Evolutionary conservation across 2,329 filamentous ascomycete genomes (phyloP), one percentile per base, ranked within the genome.

Genomic region (Claviceps maximensis): DNA sequence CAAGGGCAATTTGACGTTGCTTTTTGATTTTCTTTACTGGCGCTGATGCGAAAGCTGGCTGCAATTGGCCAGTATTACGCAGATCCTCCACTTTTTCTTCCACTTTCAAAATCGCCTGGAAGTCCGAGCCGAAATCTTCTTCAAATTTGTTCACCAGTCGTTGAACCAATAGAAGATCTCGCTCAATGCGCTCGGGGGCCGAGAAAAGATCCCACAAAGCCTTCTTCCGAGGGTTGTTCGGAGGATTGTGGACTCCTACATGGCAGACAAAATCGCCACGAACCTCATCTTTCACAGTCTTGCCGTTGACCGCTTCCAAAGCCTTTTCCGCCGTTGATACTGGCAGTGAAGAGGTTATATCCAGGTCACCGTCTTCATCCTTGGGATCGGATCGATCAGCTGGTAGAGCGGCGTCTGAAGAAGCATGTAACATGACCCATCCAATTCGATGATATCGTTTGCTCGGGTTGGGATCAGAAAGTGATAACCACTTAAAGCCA

Each of bases 361-460:
- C 74, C 59, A 74, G 67, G 47, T 80, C 79, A 15, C 77, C 76
- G 53, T 83, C 78, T 46, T 86, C 84, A 49, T 89, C 85, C 58
- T 86, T 82, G 13, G 79, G 78, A 59, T 93, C 86, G n/a, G 79
- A 76, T 56, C 84, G 78, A 60, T 94, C 87, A 55, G 83, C 73
- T 13, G 82, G 76, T 47, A 78, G 74, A 6, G 77, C 71, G 23
- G 78, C 74, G 53, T 94, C 87, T 1, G 85, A 76, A 15, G 82
- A 82, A 17, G 89, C 86, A 62, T 97, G 86, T 10, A 98, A 77
- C 78, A 97, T 93, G 56, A 98, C 94, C 91, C 94, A 98, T 23
- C 93, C 93, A 68, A 98, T 97, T 23, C 93, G 85, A 65, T 98
- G 93, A 63, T 90, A 98, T 58, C 95, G 86, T 72, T 98, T 98